Evolutionary conservation across 140 eudicot species (phyloP).

Genomic region (Bidens hawaiensis): DNA sequence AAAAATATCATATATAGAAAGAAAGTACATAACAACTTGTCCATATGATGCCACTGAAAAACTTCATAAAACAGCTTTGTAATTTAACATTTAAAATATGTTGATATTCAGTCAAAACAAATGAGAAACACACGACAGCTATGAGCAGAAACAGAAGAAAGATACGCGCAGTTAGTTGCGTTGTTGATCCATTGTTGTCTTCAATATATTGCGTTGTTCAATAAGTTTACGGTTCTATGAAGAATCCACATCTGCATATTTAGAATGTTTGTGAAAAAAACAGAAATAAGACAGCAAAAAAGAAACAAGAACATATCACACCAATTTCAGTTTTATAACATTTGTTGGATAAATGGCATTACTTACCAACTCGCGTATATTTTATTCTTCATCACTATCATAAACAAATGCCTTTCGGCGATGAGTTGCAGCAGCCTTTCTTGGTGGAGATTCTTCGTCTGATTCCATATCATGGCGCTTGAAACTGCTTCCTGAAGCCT

Average conservation of each 20-base stretch:
- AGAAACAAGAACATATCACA: no score
- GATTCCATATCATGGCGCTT: constrained; percentile 86
- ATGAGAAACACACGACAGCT: not conserved
- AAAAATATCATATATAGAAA: not conserved
- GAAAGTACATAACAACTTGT: constrained; percentile 3
- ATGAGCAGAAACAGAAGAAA: not conserved
- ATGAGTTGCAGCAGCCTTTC: constrained; percentile 51
- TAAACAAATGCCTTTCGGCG: constrained; percentile 81
- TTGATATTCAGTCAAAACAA: not conserved
- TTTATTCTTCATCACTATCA: constrained; percentile 88
- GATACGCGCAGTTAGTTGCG: not conserved
- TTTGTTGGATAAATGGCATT: not conserved
- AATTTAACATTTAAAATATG: not conserved
- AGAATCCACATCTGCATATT: constrained; percentile 19
- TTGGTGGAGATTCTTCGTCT: constrained; percentile 81
- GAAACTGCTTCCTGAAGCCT: constrained; percentile 49
- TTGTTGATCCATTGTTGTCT: not conserved
- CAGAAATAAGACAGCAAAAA: not conserved
- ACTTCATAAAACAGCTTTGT: constrained; percentile 7
- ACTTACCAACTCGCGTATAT: constrained; percentile 24
- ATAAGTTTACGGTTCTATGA: not conserved
- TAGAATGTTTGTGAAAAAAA: not conserved
- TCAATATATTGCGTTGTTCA: not conserved
- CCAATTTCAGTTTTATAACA: not conserved
- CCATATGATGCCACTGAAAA: not conserved